Base-by-base conservation (phyloP, 306 rosid species). In the Vicia sativa region DNA sequence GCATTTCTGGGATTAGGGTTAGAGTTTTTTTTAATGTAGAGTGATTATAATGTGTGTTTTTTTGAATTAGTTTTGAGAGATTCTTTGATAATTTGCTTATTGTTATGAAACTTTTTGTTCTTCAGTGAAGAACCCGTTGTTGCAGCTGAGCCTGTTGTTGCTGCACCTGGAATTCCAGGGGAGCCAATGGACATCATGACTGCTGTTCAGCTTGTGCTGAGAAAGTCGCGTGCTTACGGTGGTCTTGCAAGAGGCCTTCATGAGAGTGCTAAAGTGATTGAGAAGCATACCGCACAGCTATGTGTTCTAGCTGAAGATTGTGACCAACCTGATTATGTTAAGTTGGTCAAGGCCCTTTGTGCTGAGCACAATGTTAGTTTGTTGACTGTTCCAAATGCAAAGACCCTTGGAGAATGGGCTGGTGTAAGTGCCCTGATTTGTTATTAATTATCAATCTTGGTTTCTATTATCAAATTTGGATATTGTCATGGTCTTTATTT, bases 391-490 rank as follows among this genome's bases (percentile, higher is more conserved):
- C 87, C 92, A n/a, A 86, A 80, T 60, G 81, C 96, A 21, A 91
- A 91, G 67, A 91, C 96, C 14, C 91, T 91, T 16, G 97, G 97
- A 37, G 92, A 91, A 68, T 91, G 97, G 97, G 86, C 84, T 73
- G 96, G 97, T 78, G 97, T 91, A 83, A 88, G 92, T 78, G 21
- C 18, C 70, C 8, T 55, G 39, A 18, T 12, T 55, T 54, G 3
- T 37, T 11, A 1, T 5, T 5, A 5, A 23, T 31, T 31, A 1
- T 6, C 1, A 6, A 31, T 31, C 34, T 11, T 53, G 9, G 8
- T 7, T 1, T 9, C 28, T 3, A 18, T 18, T 18, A 12, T 19
- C 7, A 1, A 49, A 2, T 9, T 50, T 50, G 29, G 11, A 25
- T 26, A 12, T 55, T 25, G 11, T 54, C 12, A 6, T 25, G 16